Percentiles rank a stretch among this genome's conserved stretches.
These are phyloP conservation scores for Epichloe festucae DNA, from an alignment of 2,329 filamentous ascomycete genomes.

Conservation along the genomic window DNA sequence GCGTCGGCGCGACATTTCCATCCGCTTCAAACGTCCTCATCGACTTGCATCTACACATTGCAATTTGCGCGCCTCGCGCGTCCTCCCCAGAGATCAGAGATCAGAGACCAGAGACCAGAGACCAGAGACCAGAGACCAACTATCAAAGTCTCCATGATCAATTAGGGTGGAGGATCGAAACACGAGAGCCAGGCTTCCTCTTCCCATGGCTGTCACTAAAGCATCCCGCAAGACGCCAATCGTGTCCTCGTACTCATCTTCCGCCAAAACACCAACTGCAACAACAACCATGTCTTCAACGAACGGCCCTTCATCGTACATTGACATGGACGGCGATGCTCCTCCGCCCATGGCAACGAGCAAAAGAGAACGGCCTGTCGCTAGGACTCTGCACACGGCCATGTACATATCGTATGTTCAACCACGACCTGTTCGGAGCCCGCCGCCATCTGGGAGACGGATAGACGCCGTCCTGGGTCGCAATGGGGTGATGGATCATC, in stretches of 20 bases:
- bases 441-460: not conserved
- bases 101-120: no score
- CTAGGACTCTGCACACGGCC: constrained; percentile 19
- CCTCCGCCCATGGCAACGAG: constrained; percentile 6
- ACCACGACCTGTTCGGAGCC: not conserved
- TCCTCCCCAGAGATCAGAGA: not conserved
- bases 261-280: not conserved
- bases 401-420: constrained; percentile 19
- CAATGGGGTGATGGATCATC: not conserved
- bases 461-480: not conserved
- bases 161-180: not conserved
- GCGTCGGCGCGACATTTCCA: not conserved
- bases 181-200: not conserved
- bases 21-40: not conserved
- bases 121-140: no score
- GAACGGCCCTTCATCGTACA: not conserved
- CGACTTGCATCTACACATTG: not conserved
- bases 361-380: not conserved
- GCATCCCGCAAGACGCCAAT: not conserved
- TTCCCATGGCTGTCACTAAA: not conserved
- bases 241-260: not conserved
- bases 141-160: no score
- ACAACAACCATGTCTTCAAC: constrained; percentile 1
- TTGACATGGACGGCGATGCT: constrained; percentile 14
- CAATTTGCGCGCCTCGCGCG: not conserved